Percentiles rank a stretch among this genome's conserved stretches.
These are phyloP conservation scores for Aspergillus neoniger DNA, from an alignment of 2,329 filamentous ascomycete genomes.

Conservation along the genomic window DNA sequence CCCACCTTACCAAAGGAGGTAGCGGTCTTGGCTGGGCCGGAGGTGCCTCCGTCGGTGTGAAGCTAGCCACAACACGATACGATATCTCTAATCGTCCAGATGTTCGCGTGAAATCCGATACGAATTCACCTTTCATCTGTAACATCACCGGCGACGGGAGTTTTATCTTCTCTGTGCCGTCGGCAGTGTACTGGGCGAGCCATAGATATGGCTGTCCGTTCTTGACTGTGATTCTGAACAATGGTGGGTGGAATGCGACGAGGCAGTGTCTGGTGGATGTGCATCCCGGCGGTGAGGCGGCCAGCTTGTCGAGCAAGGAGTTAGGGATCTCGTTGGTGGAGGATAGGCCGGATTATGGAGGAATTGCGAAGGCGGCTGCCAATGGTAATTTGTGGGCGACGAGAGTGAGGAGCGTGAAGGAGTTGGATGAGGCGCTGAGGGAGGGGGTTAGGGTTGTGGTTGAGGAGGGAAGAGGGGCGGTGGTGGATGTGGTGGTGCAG, in stretches of 20 bases:
- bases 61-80: slow-evolving; percentile 56
- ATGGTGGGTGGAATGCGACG: slow-evolving; percentile 61
- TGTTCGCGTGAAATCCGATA: not conserved
- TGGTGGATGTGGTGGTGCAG: slow-evolving; percentile 20
- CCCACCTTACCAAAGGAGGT: slow-evolving; percentile 65
- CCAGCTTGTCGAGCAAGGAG: slow-evolving; percentile 16
- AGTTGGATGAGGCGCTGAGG: slow-evolving; percentile 18
- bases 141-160: slow-evolving; percentile 62
- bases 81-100: slow-evolving; percentile 4
- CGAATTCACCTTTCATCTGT: not conserved
- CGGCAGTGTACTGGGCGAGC: slow-evolving; percentile 67
- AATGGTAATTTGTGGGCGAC: slow-evolving; percentile 25
- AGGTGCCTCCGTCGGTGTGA: slow-evolving; percentile 71
- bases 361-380: slow-evolving; percentile 23
- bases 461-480: not conserved
- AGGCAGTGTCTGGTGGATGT: slow-evolving; percentile 24
- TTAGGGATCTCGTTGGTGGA: slow-evolving; percentile 24
- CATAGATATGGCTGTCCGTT: slow-evolving; percentile 65
- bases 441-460: slow-evolving; percentile 17
- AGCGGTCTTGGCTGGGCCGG: slow-evolving; percentile 79
- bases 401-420: slow-evolving; percentile 16
- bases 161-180: slow-evolving; percentile 64
- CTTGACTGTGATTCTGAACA: slow-evolving; percentile 66
- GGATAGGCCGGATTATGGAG: slow-evolving; percentile 24
- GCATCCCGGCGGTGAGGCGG: slow-evolving; percentile 22